Evolutionary conservation across 2,329 filamentous ascomycete genomes (phyloP).

Genomic region (Daldinia eschscholtzii): DNA sequence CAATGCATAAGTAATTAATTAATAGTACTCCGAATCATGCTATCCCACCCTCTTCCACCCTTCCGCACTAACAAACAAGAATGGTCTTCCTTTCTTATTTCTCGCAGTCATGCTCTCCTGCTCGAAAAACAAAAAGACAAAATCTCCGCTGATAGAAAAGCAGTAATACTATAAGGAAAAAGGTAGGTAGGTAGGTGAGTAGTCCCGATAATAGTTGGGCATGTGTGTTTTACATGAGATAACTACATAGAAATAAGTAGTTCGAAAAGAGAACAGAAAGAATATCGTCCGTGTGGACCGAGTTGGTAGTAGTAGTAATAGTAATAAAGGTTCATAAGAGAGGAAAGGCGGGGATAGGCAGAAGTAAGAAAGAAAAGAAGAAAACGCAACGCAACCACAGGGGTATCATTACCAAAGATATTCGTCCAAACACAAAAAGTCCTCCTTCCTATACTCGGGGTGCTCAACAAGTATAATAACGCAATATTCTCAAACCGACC

Average conservation of each 20-base stretch:
- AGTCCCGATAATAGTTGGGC: conserved; percentile 10
- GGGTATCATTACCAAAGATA: conserved; percentile 22
- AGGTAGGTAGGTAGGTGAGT: conserved; percentile 6
- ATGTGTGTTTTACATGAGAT: conserved; percentile 5
- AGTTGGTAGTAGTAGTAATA: background rate
- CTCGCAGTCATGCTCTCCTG: background rate
- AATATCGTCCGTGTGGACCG: conserved; percentile 3
- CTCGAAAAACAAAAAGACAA: background rate
- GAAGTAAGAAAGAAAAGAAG: background rate
- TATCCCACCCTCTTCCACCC: background rate
- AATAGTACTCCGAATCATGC: conserved; percentile 8
- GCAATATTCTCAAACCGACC: background rate
- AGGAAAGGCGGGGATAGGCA: background rate
- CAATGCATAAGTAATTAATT: conserved; percentile 9
- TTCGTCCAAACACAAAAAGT: conserved; percentile 6
- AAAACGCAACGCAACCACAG: conserved; percentile 13
- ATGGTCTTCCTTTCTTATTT: background rate
- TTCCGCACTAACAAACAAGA: background rate
- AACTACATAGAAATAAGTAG: background rate
- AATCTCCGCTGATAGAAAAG: background rate
- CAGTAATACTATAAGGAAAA: background rate
- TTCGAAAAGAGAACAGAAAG: background rate
- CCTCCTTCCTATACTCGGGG: conserved; percentile 7
- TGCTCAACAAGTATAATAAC: background rate
- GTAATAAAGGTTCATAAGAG: background rate